These are phyloP conservation scores for Wickerhamiella azymoides DNA, from an alignment of 805 yeast genomes.

Conservation along the genomic window DNA sequence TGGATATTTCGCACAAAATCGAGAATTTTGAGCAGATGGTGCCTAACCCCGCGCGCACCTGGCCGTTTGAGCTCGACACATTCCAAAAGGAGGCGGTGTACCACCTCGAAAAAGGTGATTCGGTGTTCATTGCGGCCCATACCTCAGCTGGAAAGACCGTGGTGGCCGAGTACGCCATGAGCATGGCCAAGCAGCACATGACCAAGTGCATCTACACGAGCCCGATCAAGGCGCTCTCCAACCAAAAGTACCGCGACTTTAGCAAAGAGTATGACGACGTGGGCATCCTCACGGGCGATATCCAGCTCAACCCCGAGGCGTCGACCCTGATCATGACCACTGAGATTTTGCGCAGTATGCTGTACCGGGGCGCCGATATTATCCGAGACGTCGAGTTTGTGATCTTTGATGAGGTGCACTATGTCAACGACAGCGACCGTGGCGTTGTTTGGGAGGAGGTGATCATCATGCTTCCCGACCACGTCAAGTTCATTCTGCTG, in stretches of 20 bases:
- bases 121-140: conserved; percentile 97
- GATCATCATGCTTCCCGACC: conserved; percentile 93
- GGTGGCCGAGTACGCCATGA: conserved; percentile 95
- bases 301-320: conserved; percentile 93
- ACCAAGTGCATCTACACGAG: conserved; percentile 94
- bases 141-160: conserved; percentile 93
- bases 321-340: conserved; percentile 96
- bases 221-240: conserved; percentile 82
- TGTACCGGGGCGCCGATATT: conserved; percentile 90
- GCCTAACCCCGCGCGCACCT: conserved; percentile 82
- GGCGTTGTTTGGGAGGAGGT: conserved; percentile 99
- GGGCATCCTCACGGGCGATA: conserved; percentile 95
- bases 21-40: conserved; percentile 77
- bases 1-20: conserved; percentile 69
- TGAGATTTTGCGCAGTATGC: conserved; percentile 87
- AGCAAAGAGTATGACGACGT: conserved; percentile 72
- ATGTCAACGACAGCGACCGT: conserved; percentile 90
- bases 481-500: conserved; percentile 75
- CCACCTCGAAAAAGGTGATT: conserved; percentile 93
- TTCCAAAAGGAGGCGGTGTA: conserved; percentile 96
- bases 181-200: conserved; percentile 92
- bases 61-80: conserved; percentile 91
- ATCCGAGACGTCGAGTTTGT: conserved; percentile 96
- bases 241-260: conserved; percentile 83
- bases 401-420: conserved; percentile 95